Base-by-base conservation (phyloP, 225 moss, liverwort and hornwort species). In the Antitrichia curtipendula region DNA sequence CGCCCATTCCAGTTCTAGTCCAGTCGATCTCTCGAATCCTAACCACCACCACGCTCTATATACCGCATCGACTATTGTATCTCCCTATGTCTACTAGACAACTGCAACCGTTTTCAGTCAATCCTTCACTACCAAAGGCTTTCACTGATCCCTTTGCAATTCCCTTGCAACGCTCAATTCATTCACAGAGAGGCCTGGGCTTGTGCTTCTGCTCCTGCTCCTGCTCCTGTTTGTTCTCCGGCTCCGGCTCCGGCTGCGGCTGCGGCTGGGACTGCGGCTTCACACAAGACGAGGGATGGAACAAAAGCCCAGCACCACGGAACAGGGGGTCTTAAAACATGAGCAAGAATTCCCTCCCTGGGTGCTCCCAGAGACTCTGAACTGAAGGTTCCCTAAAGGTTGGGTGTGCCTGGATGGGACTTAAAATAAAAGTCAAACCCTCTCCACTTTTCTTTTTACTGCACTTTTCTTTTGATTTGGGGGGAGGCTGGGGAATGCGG, bases 361-460 rank as follows among this genome's bases (percentile, higher is more conserved):
- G 49, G 24, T 10, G 79, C 86, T 86, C 79, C 86, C 43, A 82
- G 87, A 82, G 56, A 36, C 75, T 82, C 65, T 83, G 88, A 83
- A 76, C 75, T 76, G 75, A n/a, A 76, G 60, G 80, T 14, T 75
- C 88, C 83, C 65, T 76, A 57, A 75, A 88, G 68, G 57, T 49
- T n/a, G 83, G 88, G 69, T 56, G 31, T 4, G 77, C 58, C 53
- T 11, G 29, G 45, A 34, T 19, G 83, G 41, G 75, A 34, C 78
- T 77, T 66, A 84, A 88, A 88, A 88, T 84, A 84, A 88, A 88
- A 88, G 88, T 88, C 88, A 88, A 88, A 88, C 84, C 75, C 63
- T 41, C 36, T 18, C 17, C 43, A 2, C 56, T 65, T 88, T 77
- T 32, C 78, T 18, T 69, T 88, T 70, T 60, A 50, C 68, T 69